Evolutionary conservation across 768 basidiomycete genomes (phyloP), one percentile per base, ranked within the genome.

Genomic region (Naganishia antarctica): DNA sequence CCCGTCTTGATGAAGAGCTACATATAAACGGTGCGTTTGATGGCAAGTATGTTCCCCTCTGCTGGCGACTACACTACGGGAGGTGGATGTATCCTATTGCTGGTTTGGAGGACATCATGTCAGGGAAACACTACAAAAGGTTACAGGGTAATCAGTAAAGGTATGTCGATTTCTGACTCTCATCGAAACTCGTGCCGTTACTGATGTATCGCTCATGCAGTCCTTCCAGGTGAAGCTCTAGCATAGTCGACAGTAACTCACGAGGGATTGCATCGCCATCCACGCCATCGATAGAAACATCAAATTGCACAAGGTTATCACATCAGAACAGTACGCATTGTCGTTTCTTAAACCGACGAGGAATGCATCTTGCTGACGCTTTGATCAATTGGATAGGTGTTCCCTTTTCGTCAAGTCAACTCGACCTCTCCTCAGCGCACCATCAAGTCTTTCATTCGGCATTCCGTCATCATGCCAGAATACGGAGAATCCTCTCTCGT

Each of bases 61-160:
- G 34, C 34, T 37, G 34, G 34, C n/a, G n/a, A n/a, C n/a, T n/a
- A n/a, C n/a, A n/a, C n/a, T n/a, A n/a, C n/a, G n/a, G n/a, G n/a
- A n/a, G n/a, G n/a, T n/a, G n/a, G n/a, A n/a, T n/a, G n/a, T n/a
- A n/a, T n/a, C n/a, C n/a, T n/a, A n/a, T n/a, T n/a, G n/a, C n/a
- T n/a, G n/a, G n/a, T n/a, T n/a, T n/a, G n/a, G n/a, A n/a, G n/a
- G n/a, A n/a, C 34, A 15, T 37, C n/a, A 18, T 5, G n/a, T 11
- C n/a, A 18, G n/a, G 43, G 18, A 21, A 44, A n/a, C 43, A 21
- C 8, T 12, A 44, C 43, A 44, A 44, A 44, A 44, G 43, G 43
- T 44, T 44, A 44, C 50, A 51, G 31, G 50, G 50, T 51, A 57
- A 57, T 57, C 53, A 57, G 31, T 51, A 57, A 12, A 37, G 53